Evolutionary conservation across 208 protist genomes (phyloP).

Genomic region (Trypanosoma boissoni): DNA sequence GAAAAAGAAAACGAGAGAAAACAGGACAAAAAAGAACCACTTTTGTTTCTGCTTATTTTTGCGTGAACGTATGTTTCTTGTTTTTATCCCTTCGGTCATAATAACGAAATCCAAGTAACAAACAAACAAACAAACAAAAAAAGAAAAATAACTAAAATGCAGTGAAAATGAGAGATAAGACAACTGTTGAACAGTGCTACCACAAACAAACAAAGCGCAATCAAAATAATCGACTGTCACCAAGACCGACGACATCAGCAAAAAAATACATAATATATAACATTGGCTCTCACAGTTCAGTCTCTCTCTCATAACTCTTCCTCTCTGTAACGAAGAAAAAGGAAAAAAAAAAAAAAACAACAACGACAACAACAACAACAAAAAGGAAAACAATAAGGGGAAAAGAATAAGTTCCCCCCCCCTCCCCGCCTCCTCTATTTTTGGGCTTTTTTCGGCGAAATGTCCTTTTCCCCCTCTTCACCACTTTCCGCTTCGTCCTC

Average conservation of each 20-base stretch:
- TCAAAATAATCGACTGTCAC: too few species aligned
- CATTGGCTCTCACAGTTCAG: too few species aligned
- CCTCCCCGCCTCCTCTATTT: not conserved
- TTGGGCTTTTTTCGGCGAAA: not conserved
- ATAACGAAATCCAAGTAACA: not conserved
- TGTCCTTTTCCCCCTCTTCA: not conserved
- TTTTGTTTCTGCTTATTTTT: not conserved
- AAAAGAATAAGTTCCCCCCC: conserved; percentile 3
- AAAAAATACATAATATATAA: too few species aligned
- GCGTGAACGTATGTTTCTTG: too few species aligned
- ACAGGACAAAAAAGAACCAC: not conserved
- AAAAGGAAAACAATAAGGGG: conserved; percentile 7
- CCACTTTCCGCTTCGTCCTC: not conserved
- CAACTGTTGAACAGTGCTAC: too few species aligned
- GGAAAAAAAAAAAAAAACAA: not conserved
- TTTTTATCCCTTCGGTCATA: not conserved
- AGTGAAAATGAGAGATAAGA: too few species aligned
- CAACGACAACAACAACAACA: not conserved
- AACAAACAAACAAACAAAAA: conserved; percentile 3
- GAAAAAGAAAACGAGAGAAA: too few species aligned
- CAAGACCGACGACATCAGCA: too few species aligned
- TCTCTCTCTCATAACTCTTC: too few species aligned
- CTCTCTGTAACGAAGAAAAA: too few species aligned
- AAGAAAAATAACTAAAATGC: conserved; percentile 11
- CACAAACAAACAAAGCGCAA: too few species aligned